Percentiles rank a stretch among this genome's conserved stretches.
Evolutionary conservation across 2,329 filamentous ascomycete species (phyloP).

Genomic region (Cytospora piceae): DNA sequence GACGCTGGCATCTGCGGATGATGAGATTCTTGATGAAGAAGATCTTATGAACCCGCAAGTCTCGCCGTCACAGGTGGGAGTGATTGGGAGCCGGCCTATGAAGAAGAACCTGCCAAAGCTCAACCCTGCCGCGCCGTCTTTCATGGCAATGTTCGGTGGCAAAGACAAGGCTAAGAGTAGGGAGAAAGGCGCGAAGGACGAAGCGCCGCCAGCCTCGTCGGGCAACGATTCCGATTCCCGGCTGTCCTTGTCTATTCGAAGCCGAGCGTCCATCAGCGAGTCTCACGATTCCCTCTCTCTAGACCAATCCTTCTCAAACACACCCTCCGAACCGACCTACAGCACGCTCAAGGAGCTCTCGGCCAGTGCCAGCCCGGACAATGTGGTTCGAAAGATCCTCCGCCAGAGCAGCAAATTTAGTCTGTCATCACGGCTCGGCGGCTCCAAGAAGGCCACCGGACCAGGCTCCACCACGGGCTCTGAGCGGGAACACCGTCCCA

Average conservation of each 20-base stretch:
- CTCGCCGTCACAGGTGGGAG: constrained; percentile 62
- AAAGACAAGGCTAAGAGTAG: constrained; percentile 45
- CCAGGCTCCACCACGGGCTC: constrained; percentile 58
- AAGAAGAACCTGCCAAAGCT: constrained; percentile 63
- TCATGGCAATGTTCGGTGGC: constrained; percentile 70
- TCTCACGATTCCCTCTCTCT: constrained; percentile 62
- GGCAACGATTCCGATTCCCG: constrained; percentile 41
- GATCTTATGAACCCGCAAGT: constrained; percentile 57
- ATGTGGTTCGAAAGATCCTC: constrained; percentile 63
- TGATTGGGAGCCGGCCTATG: constrained; percentile 79
- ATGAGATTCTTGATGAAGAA: constrained; percentile 64
- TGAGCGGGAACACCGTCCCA: constrained; percentile 52
- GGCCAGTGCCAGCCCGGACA: constrained; percentile 49
- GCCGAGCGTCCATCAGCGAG: constrained; percentile 42
- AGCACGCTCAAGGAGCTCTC: constrained; percentile 46
- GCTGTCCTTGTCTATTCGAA: constrained; percentile 28
- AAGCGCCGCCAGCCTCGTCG: constrained; percentile 13
- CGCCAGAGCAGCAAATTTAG: constrained; percentile 71
- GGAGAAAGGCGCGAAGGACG: constrained; percentile 38
- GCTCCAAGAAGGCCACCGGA: constrained; percentile 53
- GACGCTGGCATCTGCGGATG: constrained; percentile 65
- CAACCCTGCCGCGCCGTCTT: constrained; percentile 83
- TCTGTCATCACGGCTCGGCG: constrained; percentile 57
- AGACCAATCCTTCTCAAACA: constrained; percentile 60
- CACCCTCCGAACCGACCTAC: constrained; percentile 55